Percentiles rank a stretch among this genome's conserved stretches.
Conservation (phyloP, 1,139 yeast genomes). For the Candida frijolesensis region DNA sequence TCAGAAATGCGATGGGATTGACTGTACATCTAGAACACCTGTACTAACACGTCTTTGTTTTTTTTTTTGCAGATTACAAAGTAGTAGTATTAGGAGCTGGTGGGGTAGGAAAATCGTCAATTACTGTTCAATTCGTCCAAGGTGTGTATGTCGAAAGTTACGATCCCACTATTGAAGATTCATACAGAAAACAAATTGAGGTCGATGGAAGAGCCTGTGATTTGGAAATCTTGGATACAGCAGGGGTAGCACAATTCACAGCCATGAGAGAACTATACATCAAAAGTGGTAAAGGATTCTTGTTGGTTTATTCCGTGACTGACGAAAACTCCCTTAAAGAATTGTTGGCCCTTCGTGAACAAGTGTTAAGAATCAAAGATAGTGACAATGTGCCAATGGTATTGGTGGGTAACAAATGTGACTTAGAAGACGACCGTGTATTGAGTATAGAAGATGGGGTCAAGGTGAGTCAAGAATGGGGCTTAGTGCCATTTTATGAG, state of each 20-base stretch:
- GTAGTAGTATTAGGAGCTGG: slow-evolving; percentile 56
- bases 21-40: background rate
- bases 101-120: slow-evolving; percentile 55
- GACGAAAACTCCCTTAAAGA: slow-evolving; percentile 85
- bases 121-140: slow-evolving; percentile 53
- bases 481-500: slow-evolving; percentile 88
- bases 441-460: slow-evolving; percentile 81
- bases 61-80: slow-evolving; percentile 33
- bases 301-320: slow-evolving; percentile 87
- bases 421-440: slow-evolving; percentile 73
- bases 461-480: slow-evolving; percentile 81
- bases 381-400: slow-evolving; percentile 80
- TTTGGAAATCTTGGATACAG: slow-evolving; percentile 61
- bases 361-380: slow-evolving; percentile 87
- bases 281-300: slow-evolving; percentile 81
- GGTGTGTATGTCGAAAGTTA: slow-evolving; percentile 55
- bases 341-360: slow-evolving; percentile 79
- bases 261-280: slow-evolving; percentile 74
- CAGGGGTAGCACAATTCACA: slow-evolving; percentile 56
- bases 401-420: slow-evolving; percentile 86
- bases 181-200: slow-evolving; percentile 88
- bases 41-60: slow-evolving; percentile 13
- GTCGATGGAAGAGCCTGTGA: slow-evolving; percentile 92
- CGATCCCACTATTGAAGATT: slow-evolving; percentile 60
- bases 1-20: background rate